Percentiles rank a stretch among this genome's conserved stretches.
These are phyloP conservation scores for Daldinia sp. DNA, from an alignment of 2,329 filamentous ascomycete species.

Conservation along the genomic window DNA sequence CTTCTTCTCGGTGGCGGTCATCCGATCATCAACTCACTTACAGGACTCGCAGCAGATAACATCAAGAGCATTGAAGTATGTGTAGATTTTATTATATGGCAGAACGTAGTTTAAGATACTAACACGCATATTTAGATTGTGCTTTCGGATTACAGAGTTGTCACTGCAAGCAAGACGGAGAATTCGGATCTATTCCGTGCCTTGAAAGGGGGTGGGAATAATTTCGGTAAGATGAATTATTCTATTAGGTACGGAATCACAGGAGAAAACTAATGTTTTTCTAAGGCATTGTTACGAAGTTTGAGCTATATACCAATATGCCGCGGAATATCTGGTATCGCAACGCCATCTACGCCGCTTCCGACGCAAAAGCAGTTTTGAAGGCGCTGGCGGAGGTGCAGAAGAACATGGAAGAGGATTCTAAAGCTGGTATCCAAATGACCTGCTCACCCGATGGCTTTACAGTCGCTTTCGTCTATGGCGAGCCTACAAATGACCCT, in stretches of 20 bases:
- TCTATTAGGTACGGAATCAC: neutral
- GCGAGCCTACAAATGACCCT: conserved; percentile 3
- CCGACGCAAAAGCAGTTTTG: neutral
- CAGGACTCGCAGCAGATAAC: conserved; percentile 7
- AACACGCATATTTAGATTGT: neutral
- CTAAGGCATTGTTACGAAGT: neutral
- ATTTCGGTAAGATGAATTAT: conserved; percentile 10
- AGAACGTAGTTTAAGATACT: neutral
- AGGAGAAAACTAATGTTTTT: neutral
- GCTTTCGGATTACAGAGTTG: neutral
- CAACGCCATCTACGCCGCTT: conserved; percentile 5
- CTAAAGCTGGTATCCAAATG: conserved; percentile 4
- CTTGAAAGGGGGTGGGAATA: conserved; percentile 20
- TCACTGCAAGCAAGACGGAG: neutral
- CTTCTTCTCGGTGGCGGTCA: conserved; percentile 35
- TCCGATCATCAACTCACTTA: conserved; percentile 6
- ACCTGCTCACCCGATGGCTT: neutral
- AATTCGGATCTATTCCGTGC: conserved; percentile 15
- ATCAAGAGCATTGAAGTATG: conserved; percentile 2
- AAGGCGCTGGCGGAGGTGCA: conserved; percentile 2
- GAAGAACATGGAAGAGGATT: neutral
- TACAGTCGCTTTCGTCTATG: conserved; percentile 3
- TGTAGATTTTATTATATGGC: neutral
- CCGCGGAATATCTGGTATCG: conserved; percentile 4
- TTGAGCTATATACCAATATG: neutral